Evolutionary conservation across 2,329 filamentous ascomycete species (phyloP).

Genomic region (Hymenoscyphus infarciens): DNA sequence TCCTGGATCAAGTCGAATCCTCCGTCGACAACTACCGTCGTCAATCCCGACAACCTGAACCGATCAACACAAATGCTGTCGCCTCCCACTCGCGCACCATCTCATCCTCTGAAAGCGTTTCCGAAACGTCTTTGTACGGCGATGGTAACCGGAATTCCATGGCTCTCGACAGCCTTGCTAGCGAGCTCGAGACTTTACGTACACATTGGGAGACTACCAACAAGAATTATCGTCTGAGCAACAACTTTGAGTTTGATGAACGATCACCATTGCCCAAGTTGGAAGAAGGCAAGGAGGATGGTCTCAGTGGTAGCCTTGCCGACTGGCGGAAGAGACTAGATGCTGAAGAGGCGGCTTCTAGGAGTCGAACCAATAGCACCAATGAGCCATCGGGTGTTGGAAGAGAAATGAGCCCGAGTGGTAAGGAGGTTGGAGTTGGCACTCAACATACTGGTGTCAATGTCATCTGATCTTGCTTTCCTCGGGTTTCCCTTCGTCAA

Average conservation of each 20-base stretch:
- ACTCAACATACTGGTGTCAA: slow-evolving; percentile 7
- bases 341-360: slow-evolving; percentile 36
- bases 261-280: slow-evolving; percentile 33
- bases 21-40: slow-evolving; percentile 94
- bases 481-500: neutral
- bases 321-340: slow-evolving; percentile 80
- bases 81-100: slow-evolving; percentile 35
- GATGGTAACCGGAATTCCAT: slow-evolving; percentile 55
- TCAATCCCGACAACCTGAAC: slow-evolving; percentile 57
- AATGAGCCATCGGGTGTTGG: slow-evolving; percentile 10
- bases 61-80: slow-evolving; percentile 41
- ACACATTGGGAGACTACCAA: slow-evolving; percentile 95
- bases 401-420: slow-evolving; percentile 32
- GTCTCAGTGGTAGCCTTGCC: slow-evolving; percentile 67
- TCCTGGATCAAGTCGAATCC: slow-evolving; percentile 90
- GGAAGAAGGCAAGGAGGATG: slow-evolving; percentile 43
- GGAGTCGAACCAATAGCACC: slow-evolving; percentile 21
- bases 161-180: slow-evolving; percentile 86
- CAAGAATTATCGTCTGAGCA: slow-evolving; percentile 89
- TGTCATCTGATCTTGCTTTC: slow-evolving; percentile 1
- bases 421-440: slow-evolving; percentile 21
- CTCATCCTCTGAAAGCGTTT: slow-evolving; percentile 53
- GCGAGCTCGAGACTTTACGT: slow-evolving; percentile 84
- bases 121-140: slow-evolving; percentile 52
- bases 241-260: slow-evolving; percentile 72